Percentiles rank a stretch among this genome's conserved stretches.
Conservation (phyloP, 2,329 filamentous ascomycete genomes). For the Talaromyces funiculosus region DNA sequence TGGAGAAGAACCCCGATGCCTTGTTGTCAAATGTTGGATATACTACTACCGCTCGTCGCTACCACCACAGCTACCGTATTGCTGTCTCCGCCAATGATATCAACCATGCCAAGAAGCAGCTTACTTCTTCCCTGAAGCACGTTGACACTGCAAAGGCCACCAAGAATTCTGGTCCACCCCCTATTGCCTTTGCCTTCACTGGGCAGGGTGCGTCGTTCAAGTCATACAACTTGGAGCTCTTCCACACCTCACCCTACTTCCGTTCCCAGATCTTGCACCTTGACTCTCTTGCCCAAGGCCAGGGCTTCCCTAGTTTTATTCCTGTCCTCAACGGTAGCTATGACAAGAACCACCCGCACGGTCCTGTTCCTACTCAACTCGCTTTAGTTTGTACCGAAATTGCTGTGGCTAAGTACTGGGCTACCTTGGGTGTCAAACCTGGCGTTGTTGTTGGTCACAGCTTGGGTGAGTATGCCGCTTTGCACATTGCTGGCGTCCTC, state of each 20-base stretch:
- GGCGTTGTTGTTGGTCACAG: conserved; percentile 28
- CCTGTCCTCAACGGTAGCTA: conserved; percentile 19
- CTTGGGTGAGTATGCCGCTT: conserved; percentile 37
- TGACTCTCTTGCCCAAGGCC: conserved; percentile 23
- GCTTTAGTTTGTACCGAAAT: conserved; percentile 39
- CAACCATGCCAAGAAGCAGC: conserved; percentile 19
- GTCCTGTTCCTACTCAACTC: conserved; percentile 32
- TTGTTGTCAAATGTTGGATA: conserved; percentile 57
- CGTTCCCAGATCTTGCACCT: conserved; percentile 25
- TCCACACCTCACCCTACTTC: conserved; percentile 21
- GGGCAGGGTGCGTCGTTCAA: conserved; percentile 27
- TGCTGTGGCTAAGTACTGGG: conserved; percentile 32
- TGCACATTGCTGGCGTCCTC: conserved; percentile 33
- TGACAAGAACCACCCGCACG: conserved; percentile 5
- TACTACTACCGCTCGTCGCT: conserved; percentile 57
- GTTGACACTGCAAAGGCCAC: neutral
- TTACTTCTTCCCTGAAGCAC: neutral
- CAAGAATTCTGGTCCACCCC: conserved; percentile 1
- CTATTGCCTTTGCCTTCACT: conserved; percentile 32
- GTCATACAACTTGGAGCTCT: conserved; percentile 25
- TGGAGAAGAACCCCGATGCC: conserved; percentile 27
- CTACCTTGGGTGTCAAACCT: conserved; percentile 25
- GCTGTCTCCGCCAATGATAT: conserved; percentile 4
- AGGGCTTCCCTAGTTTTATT: conserved; percentile 30
- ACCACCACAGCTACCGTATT: conserved; percentile 36